phyloP scores from a whole-genome alignment of 192 early-diverging fungal genomes.

The Backusella parvicylindrica region DNA sequence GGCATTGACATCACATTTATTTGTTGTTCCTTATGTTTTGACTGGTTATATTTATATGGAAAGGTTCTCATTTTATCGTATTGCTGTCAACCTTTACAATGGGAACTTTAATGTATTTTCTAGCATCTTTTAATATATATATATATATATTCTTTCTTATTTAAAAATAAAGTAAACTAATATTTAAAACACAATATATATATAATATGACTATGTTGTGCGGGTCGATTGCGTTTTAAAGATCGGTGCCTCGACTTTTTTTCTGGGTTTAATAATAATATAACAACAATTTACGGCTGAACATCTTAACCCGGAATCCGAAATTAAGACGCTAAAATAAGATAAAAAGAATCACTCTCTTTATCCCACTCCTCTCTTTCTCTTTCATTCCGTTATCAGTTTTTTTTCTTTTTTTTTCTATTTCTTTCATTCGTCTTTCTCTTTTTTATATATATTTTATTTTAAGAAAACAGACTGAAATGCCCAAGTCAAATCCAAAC shows the following conservation, averaged over 20 bases:
- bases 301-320: not conserved
- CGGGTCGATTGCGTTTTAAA: not conserved
- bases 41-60: slow-evolving; percentile 14
- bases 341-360: not conserved
- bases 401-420: not conserved
- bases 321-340: not conserved
- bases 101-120: not conserved
- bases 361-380: not conserved
- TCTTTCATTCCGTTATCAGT: not conserved
- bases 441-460: not conserved
- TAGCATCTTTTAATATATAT: not conserved
- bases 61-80: slow-evolving; percentile 5
- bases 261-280: slow-evolving; percentile 3
- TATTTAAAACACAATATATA: not conserved
- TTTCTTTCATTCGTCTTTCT: not conserved
- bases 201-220: not conserved
- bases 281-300: not conserved
- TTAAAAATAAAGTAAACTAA: not conserved
- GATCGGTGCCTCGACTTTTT: not conserved
- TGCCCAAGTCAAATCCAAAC: not conserved
- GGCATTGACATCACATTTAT: slow-evolving; percentile 11
- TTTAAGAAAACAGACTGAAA: not conserved
- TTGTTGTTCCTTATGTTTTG: slow-evolving; percentile 17
- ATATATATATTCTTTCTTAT: not conserved
- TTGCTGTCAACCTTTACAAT: slow-evolving; percentile 1